Evolutionary conservation across 2,329 filamentous ascomycete genomes (phyloP).

Genomic region (Xylaria multiplex): DNA sequence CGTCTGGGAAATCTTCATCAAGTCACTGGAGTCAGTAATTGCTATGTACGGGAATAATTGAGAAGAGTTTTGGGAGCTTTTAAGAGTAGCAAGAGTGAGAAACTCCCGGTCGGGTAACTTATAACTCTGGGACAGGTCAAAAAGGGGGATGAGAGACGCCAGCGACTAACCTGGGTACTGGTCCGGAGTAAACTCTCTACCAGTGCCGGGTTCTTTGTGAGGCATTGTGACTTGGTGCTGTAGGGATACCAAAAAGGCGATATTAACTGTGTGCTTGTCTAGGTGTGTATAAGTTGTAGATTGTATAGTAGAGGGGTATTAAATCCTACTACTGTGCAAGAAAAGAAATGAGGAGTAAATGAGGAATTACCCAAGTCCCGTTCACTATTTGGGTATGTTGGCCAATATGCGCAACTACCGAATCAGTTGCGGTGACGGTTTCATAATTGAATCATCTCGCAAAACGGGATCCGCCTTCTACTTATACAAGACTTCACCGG

Average conservation of each 20-base stretch:
- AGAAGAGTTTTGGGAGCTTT: too few relatives aligned
- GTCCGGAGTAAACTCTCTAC: conserved; percentile 44
- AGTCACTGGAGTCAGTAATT: too few relatives aligned
- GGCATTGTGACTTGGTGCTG: conserved; percentile 37
- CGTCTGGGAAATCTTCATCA: conserved; percentile 40
- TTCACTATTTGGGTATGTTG: neutral
- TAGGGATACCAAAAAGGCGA: neutral
- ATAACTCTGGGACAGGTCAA: too few relatives aligned
- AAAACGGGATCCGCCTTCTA: neutral
- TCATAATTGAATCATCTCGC: neutral
- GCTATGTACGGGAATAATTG: too few relatives aligned
- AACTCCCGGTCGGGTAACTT: too few relatives aligned
- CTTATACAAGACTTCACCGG: neutral
- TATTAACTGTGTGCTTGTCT: neutral
- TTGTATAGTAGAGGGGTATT: neutral
- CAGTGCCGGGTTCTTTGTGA: conserved; percentile 38
- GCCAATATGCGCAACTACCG: conserved; percentile 1
- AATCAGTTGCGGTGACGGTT: neutral
- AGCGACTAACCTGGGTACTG: conserved; percentile 34
- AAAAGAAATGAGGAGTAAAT: neutral
- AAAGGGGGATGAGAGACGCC: too few relatives aligned
- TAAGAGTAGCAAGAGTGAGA: too few relatives aligned
- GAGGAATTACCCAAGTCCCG: too few relatives aligned
- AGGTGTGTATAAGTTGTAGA: neutral
- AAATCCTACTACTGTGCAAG: neutral